phyloP scores from a whole-genome alignment of 805 yeast genomes.

The Naumovozyma castellii region DNA sequence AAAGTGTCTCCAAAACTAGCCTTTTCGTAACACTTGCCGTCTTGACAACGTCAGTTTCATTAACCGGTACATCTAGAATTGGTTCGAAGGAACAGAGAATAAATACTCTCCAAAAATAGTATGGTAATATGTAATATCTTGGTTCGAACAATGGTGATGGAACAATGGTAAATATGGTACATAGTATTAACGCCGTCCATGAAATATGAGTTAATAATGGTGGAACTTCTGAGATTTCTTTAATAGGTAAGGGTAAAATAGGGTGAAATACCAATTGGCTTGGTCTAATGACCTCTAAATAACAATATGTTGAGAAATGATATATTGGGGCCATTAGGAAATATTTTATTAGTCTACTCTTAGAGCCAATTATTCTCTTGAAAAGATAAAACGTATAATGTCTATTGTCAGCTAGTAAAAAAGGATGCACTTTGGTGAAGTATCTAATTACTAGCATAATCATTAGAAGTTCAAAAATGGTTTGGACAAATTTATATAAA shows the following conservation, averaged over 20 bases:
- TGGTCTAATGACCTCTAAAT: conserved; percentile 29
- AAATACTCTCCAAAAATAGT: conserved; percentile 60
- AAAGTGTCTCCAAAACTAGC: conserved; percentile 45
- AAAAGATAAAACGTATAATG: conserved; percentile 86
- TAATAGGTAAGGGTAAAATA: conserved; percentile 31
- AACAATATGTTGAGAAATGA: conserved; percentile 45
- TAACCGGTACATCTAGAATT: conserved; percentile 18
- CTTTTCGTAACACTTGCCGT: conserved; percentile 28
- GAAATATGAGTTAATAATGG: conserved; percentile 37
- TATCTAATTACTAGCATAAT: conserved; percentile 43
- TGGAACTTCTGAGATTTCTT: conserved; percentile 30
- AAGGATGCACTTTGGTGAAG: conserved; percentile 78
- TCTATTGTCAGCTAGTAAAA: conserved; percentile 85
- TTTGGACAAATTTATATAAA: conserved; percentile 20
- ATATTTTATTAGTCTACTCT: conserved; percentile 38
- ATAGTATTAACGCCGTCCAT: conserved; percentile 41
- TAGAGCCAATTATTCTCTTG: conserved; percentile 44
- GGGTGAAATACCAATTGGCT: conserved; percentile 31
- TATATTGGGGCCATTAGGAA: conserved; percentile 55
- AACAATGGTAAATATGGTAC: conserved; percentile 52
- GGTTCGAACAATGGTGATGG: conserved; percentile 95
- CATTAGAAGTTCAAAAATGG: conserved; percentile 25
- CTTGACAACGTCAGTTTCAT: conserved; percentile 7
- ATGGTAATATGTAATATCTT: conserved; percentile 80
- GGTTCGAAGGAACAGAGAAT: conserved; percentile 33